Evolutionary conservation across 2,329 filamentous ascomycete species (phyloP), one percentile per base, ranked within the genome.

Genomic region (Fusarium acutatum): DNA sequence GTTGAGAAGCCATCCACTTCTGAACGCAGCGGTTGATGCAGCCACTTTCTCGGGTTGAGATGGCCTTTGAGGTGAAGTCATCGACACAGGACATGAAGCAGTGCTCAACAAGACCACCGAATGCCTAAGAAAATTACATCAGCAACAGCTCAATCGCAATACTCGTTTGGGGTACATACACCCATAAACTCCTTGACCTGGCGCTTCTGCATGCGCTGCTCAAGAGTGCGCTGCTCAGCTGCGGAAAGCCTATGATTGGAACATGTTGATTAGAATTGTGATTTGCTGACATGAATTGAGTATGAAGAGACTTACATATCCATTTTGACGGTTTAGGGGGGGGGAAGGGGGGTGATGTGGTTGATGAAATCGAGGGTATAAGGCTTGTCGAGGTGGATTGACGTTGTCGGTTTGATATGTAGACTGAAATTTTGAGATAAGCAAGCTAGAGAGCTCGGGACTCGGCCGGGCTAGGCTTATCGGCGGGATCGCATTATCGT

Each of bases 101-200:
- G 85, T 92, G 90, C 83, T 94, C 92, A 79, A 95, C 93, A 40
- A 81, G 78, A 64, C 80, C 79, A 61, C 80, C 80, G 61, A 82
- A 84, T 32, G 82, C 82, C 82, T 82, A 28, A 26, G 6, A 11
- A 6, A 15, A 11, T 7, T n/a, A 13, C 9, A 28, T 73, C 15
- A 67, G 56, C 20, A 38, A 38, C 6, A 10, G 12, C 9, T 32
- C 7, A 15, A 17, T 17, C 32, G 22, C 17, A 17, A 24, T 15
- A 11, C n/a, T 32, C 26, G n/a, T 20, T 26, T 13, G 17, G 59
- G 52, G 64, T 41, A 88, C 94, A 78, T 89, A 98, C 96, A 80
- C 91, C 93, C 92, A 98, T 97, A 82, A 99, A 98, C 83, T 98
- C 96, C 87, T 97, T 97, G 89, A 99, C 94, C 86, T 99, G 96